Evolutionary conservation across 768 basidiomycete species (phyloP), one percentile per base, ranked within the genome.

Genomic region (Cystobasidium onofrii): DNA sequence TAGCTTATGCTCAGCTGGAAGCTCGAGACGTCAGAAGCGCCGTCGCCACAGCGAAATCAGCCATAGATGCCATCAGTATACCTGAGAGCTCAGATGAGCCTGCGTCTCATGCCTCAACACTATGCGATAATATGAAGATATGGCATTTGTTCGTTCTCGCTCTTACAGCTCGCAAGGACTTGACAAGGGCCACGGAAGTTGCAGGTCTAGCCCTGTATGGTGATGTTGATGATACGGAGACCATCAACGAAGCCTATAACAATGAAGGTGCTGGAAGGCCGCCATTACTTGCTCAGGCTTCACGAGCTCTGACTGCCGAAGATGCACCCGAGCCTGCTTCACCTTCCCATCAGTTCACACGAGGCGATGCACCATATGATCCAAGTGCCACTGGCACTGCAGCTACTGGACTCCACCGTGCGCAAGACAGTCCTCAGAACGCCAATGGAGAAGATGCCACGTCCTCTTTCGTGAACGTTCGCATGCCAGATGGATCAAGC

Each of bases 1-100:
- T 71, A 2, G 69, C 69, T 9, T 71, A 71, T 34, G 33, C 69
- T 52, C 69, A 71, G n/a, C 69, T 71, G n/a, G 69, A 71, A 44
- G 29, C 55, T 23, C 52, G 69, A 18, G 69, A 71, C 39, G 52
- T 71, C 15, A 15, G 23, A 20, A 36, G 33, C 17, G 69, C 69
- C 2, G 27, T 71, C 6, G 34, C 55, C 7, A 71, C 55, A 9
- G 69, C 69, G 20, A 71, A 71, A 61, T 23, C 29, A 36, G 69
- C 69, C 15, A 55, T 71, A 27, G 69, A 71, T 17, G 29, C 36
- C 7, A 33, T 46, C 63, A 64, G 39, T 23, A 39, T 1, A 25
- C 6, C 36, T 20, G 63, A 36, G 17, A 13, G 20, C 50, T 12
- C 55, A 34, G 17, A 13, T 34, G 9, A 44, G 25, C 20, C 41